phyloP scores from a whole-genome alignment of 768 basidiomycete species.

The Grammothele lineata region DNA sequence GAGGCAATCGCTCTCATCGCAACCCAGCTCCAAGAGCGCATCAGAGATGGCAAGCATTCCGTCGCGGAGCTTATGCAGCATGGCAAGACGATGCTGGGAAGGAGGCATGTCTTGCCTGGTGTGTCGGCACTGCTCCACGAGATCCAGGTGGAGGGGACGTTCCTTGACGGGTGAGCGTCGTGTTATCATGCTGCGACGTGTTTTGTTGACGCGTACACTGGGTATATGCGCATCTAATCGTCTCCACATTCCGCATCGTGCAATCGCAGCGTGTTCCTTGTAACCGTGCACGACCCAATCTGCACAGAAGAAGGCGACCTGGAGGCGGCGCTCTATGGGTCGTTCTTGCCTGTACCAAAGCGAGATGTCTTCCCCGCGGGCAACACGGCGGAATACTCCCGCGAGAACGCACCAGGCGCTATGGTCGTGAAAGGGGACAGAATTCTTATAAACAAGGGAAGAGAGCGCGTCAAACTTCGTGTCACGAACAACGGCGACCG shows the following conservation, averaged over 20 bases:
- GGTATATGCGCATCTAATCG: background rate
- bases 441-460: slow-evolving; percentile 73
- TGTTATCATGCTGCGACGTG: background rate
- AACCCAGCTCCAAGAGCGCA: slow-evolving; percentile 88
- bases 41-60: slow-evolving; percentile 83
- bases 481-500: slow-evolving; percentile 92
- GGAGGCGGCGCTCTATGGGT: slow-evolving; percentile 85
- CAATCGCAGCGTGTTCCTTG: slow-evolving; percentile 74
- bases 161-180: slow-evolving; percentile 67
- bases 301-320: slow-evolving; percentile 79
- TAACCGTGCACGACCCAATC: slow-evolving; percentile 94
- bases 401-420: slow-evolving; percentile 66
- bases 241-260: background rate
- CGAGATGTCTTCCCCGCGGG: slow-evolving; percentile 58
- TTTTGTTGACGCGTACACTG: background rate
- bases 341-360: slow-evolving; percentile 81
- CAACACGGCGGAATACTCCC: slow-evolving; percentile 44
- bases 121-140: slow-evolving; percentile 76
- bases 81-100: slow-evolving; percentile 84
- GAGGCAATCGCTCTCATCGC: slow-evolving; percentile 91
- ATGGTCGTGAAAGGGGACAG: slow-evolving; percentile 60
- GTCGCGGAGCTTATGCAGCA: slow-evolving; percentile 92
- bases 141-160: slow-evolving; percentile 93
- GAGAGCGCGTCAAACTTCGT: slow-evolving; percentile 61
- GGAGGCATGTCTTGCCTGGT: slow-evolving; percentile 82